Evolutionary conservation across 371 early-diverging fungal species (phyloP).

Genomic region (Apophysomyces elegans): DNA sequence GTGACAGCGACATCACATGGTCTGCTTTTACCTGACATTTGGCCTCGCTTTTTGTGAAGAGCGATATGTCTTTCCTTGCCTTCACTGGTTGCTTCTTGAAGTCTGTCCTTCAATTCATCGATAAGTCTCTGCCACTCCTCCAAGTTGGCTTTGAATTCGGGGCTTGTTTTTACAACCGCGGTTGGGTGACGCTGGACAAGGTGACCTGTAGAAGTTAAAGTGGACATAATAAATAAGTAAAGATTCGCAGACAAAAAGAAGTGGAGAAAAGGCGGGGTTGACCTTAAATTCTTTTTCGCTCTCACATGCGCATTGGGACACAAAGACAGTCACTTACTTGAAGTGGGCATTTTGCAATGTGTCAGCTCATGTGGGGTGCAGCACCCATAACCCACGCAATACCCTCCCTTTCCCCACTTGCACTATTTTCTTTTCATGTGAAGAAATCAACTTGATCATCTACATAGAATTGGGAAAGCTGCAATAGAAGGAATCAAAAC

Average conservation of each 20-base stretch:
- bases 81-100: slow-evolving; percentile 62
- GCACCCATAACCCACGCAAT: no score
- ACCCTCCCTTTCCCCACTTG: no score
- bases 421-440: no score
- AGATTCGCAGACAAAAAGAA: slow-evolving; percentile 1
- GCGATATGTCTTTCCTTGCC: slow-evolving; percentile 62
- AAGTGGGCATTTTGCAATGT: not conserved
- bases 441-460: no score
- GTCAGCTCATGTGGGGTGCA: not conserved
- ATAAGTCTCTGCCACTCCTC: slow-evolving; percentile 63
- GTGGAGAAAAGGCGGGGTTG: slow-evolving; percentile 4
- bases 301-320: slow-evolving; percentile 11
- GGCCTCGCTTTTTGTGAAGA: slow-evolving; percentile 67
- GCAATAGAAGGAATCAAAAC: no score
- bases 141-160: slow-evolving; percentile 64
- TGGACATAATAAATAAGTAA: slow-evolving; percentile 33
- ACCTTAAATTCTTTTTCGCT: not conserved
- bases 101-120: slow-evolving; percentile 56
- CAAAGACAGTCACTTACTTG: slow-evolving; percentile 4
- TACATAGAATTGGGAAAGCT: no score
- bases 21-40: slow-evolving; percentile 56
- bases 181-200: slow-evolving; percentile 46
- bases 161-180: slow-evolving; percentile 34
- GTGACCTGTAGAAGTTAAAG: slow-evolving; percentile 35
- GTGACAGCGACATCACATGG: not conserved